These are phyloP conservation scores for Sclerotiophoma versabilis DNA, from an alignment of 2,329 filamentous ascomycete species.

Conservation along the genomic window DNA sequence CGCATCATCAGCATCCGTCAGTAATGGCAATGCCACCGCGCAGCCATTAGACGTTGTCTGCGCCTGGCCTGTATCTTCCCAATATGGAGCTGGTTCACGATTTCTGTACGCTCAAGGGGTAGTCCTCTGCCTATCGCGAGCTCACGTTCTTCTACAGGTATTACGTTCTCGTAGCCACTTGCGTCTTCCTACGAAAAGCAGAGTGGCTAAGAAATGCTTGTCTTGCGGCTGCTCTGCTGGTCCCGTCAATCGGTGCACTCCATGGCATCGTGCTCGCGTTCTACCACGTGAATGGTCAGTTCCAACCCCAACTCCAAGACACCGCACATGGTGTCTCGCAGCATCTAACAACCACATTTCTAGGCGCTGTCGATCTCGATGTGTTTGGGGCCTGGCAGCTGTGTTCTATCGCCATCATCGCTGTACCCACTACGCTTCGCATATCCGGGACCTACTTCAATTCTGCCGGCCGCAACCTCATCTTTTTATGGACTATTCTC, in stretches of 20 bases:
- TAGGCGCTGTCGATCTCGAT: constrained; percentile 72
- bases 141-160: constrained; percentile 55
- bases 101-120: constrained; percentile 51
- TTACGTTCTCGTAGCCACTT: constrained; percentile 69
- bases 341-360: constrained; percentile 16
- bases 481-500: constrained; percentile 70
- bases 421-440: constrained; percentile 68
- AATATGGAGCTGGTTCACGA: constrained; percentile 64
- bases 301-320: constrained; percentile 2
- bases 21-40: constrained; percentile 18
- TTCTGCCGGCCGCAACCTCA: constrained; percentile 68
- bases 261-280: constrained; percentile 69
- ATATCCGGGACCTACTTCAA: constrained; percentile 70
- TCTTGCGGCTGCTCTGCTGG: constrained; percentile 64
- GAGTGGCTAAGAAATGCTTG: constrained; percentile 70
- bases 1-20: constrained; percentile 17
- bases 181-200: constrained; percentile 66
- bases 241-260: constrained; percentile 69
- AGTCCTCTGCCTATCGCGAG: constrained; percentile 14
- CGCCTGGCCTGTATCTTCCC: constrained; percentile 64
- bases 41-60: constrained; percentile 58
- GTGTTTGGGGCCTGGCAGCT: constrained; percentile 73
- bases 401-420: constrained; percentile 70
- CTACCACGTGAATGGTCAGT: constrained; percentile 65
- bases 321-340: not conserved